These are phyloP conservation scores for Hypoxylon sp. DNA, from an alignment of 2,329 filamentous ascomycete genomes.

Conservation along the genomic window DNA sequence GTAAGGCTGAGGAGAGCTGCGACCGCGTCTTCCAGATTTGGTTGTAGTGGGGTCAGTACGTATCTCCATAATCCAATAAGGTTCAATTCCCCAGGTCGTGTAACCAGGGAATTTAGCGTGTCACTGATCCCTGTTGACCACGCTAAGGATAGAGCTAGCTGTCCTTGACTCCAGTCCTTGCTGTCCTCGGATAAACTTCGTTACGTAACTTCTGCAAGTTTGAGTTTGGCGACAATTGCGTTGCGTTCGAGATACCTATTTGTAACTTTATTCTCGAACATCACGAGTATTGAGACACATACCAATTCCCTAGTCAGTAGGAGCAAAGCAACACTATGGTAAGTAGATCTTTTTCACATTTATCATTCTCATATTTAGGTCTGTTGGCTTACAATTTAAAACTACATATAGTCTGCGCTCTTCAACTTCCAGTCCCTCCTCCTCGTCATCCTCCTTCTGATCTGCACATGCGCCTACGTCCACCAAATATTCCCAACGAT, in stretches of 20 bases:
- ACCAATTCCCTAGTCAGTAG: slow-evolving; percentile 1
- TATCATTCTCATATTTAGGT: background rate
- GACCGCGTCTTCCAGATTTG: slow-evolving; percentile 7
- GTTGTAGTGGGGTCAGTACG: slow-evolving; percentile 23
- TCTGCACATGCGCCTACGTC: slow-evolving; percentile 94
- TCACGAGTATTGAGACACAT: background rate
- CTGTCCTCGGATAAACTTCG: slow-evolving; percentile 15
- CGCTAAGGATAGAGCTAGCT: no score
- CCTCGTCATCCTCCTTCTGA: slow-evolving; percentile 90
- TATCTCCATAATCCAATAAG: no score
- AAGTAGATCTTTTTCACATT: slow-evolving; percentile 16
- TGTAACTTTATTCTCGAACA: no score
- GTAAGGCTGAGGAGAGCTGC: slow-evolving; percentile 31
- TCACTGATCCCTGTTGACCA: slow-evolving; percentile 10
- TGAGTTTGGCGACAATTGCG: slow-evolving; percentile 7
- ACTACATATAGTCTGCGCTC: slow-evolving; percentile 93
- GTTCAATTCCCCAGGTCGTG: no score
- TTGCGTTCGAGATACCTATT: background rate
- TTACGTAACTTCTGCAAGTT: slow-evolving; percentile 24
- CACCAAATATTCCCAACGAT: slow-evolving; percentile 89
- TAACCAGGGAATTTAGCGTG: slow-evolving; percentile 16
- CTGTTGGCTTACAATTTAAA: slow-evolving; percentile 23
- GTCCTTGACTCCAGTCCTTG: no score
- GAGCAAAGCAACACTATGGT: slow-evolving; percentile 35
- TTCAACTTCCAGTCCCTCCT: slow-evolving; percentile 99